A percentile compares a stretch with the other conserved stretches of the same genome.
phyloP scores from a whole-genome alignment of 192 early-diverging fungal genomes.

The Entomortierella parvispora region DNA sequence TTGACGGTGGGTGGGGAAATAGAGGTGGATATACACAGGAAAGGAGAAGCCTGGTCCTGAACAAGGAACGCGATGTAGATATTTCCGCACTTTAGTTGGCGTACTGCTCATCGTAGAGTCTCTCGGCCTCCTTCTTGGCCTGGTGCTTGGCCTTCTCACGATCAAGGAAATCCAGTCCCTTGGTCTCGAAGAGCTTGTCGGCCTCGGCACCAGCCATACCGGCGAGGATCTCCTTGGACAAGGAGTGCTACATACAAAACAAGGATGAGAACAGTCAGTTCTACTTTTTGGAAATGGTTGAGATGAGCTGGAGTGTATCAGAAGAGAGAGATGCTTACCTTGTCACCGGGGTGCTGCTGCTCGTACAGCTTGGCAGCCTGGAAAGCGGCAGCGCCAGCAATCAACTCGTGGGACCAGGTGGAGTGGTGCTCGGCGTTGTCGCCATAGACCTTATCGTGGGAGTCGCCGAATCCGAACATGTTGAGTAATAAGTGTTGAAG shows the following conservation, averaged over 20 bases:
- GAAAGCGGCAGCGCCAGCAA: constrained; percentile 60
- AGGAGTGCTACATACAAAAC: constrained; percentile 15
- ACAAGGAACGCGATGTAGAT: neutral
- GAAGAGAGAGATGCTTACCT: neutral
- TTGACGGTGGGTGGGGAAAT: no score
- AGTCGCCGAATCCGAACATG: no score
- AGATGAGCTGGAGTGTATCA: no score
- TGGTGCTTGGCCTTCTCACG: constrained; percentile 49
- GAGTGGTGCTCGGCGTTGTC: constrained; percentile 12
- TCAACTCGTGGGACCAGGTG: constrained; percentile 39
- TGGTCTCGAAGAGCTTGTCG: constrained; percentile 49
- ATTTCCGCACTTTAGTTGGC: neutral
- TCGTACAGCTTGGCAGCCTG: constrained; percentile 57
- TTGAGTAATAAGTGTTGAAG: no score
- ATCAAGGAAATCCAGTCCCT: constrained; percentile 55
- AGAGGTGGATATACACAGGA: no score
- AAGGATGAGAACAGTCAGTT: no score
- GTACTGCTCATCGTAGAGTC: constrained; percentile 28
- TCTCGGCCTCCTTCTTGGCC: constrained; percentile 49
- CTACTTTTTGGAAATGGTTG: no score
- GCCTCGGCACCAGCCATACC: constrained; percentile 49
- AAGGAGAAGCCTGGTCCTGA: no score
- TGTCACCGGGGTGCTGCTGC: constrained; percentile 11
- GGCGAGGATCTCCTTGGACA: constrained; percentile 50
- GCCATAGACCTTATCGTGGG: no score